Conservation (phyloP, 2,329 filamentous ascomycete species). For the Truncatella angustata region DNA sequence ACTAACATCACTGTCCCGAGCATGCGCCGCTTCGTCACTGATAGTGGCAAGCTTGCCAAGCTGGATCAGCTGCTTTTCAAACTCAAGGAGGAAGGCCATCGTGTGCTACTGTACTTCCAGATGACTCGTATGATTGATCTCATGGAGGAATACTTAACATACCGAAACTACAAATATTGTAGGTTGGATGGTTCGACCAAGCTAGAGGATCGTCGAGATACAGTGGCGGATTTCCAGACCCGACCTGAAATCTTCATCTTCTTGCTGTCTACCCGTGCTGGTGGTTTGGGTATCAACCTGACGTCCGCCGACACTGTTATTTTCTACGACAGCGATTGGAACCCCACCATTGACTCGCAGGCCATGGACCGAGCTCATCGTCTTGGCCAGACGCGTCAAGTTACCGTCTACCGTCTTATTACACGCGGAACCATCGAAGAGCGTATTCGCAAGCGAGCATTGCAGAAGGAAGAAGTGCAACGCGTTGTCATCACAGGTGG, state of each 20-base stretch:
- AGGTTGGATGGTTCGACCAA: slow-evolving; percentile 96
- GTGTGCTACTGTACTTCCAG: slow-evolving; percentile 97
- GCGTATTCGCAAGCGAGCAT: slow-evolving; percentile 90
- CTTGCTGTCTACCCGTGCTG: slow-evolving; percentile 89
- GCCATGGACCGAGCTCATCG: slow-evolving; percentile 99
- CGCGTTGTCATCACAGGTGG: slow-evolving; percentile 94
- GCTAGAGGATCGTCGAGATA: slow-evolving; percentile 93
- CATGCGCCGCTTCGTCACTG: slow-evolving; percentile 96
- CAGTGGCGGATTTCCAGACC: slow-evolving; percentile 94
- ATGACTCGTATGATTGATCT: slow-evolving; percentile 99
- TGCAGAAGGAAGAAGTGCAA: slow-evolving; percentile 98
- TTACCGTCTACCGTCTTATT: slow-evolving; percentile 96
- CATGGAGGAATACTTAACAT: slow-evolving; percentile 98
- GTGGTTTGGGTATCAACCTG: slow-evolving; percentile 96
- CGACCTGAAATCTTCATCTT: slow-evolving; percentile 96
- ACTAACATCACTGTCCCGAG: slow-evolving; percentile 91
- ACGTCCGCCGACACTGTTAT: slow-evolving; percentile 97
- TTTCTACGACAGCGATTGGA: slow-evolving; percentile 99
- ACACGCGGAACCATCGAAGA: slow-evolving; percentile 97
- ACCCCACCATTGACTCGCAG: slow-evolving; percentile 96
- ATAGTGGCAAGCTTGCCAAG: slow-evolving; percentile 92
- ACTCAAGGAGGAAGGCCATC: slow-evolving; percentile 89
- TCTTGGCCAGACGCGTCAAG: slow-evolving; percentile 91
- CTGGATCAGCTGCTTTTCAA: slow-evolving; percentile 83
- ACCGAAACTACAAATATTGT: slow-evolving; percentile 98